These are phyloP conservation scores for Coemansia sp. DNA, from an alignment of 192 early-diverging fungal species.

Conservation along the genomic window DNA sequence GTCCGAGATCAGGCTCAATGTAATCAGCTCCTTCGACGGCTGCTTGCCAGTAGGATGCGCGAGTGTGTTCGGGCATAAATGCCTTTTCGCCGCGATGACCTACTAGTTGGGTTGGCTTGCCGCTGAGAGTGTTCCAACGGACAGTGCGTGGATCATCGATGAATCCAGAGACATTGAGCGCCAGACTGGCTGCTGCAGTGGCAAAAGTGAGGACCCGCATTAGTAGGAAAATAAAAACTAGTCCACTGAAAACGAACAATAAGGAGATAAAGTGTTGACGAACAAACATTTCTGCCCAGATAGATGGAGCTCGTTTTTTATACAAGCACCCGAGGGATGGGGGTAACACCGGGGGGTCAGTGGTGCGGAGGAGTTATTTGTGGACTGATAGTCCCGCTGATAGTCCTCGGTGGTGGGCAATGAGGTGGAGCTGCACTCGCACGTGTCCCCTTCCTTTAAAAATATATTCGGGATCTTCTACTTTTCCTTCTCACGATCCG, in stretches of 20 bases:
- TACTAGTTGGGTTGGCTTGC: constrained; percentile 28
- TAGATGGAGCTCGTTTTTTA: not conserved
- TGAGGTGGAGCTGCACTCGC: not conserved
- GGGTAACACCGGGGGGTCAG: not conserved
- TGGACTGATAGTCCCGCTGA: not conserved
- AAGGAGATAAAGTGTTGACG: not conserved
- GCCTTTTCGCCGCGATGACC: constrained; percentile 59
- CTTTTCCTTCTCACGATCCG: not conserved
- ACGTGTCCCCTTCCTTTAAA: not conserved
- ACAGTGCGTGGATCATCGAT: constrained; percentile 12
- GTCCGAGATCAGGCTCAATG: constrained; percentile 52
- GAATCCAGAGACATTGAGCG: constrained; percentile 4
- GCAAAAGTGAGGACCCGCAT: constrained; percentile 8
- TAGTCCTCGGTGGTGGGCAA: not conserved
- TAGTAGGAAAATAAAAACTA: not conserved
- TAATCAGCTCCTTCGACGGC: constrained; percentile 51
- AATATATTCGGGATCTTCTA: not conserved
- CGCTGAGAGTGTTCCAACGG: constrained; percentile 43
- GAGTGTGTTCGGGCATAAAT: constrained; percentile 55
- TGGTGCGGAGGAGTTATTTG: not conserved
- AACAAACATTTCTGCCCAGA: not conserved
- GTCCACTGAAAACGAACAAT: not conserved
- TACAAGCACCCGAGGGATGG: not conserved
- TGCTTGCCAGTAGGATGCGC: constrained; percentile 55
- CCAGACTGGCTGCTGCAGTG: not conserved